These are phyloP conservation scores for Diaporthe aspalathi DNA, from an alignment of 2,329 filamentous ascomycete species.

Conservation along the genomic window DNA sequence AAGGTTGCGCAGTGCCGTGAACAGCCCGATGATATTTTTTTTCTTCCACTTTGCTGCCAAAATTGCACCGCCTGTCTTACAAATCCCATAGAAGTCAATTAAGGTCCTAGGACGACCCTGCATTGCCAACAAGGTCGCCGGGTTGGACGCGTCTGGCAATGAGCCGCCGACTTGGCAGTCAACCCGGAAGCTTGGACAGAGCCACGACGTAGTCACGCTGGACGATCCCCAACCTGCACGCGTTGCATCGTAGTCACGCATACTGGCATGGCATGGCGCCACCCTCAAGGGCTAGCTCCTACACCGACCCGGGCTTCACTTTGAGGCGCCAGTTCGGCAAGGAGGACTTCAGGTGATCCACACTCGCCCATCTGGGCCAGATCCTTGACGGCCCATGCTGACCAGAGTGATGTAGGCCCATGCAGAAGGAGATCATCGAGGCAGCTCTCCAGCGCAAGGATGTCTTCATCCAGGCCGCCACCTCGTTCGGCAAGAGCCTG, in stretches of 20 bases:
- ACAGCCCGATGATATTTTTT: background rate
- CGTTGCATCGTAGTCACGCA: background rate
- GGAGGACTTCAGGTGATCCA: conserved; percentile 72
- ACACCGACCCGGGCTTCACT: conserved; percentile 78
- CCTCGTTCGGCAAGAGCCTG: conserved; percentile 90
- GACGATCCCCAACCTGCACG: background rate
- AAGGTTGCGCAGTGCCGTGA: background rate
- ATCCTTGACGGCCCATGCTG: background rate
- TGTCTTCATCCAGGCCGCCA: conserved; percentile 93
- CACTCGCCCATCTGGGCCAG: background rate
- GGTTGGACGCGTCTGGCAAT: conserved; percentile 8
- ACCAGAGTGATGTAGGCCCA: conserved; percentile 65
- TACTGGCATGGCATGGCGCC: conserved; percentile 51
- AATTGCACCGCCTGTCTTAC: background rate
- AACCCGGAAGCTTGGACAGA: conserved; percentile 27
- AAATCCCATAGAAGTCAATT: background rate
- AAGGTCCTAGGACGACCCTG: background rate
- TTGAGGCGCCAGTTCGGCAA: conserved; percentile 80
- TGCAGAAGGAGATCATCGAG: conserved; percentile 88
- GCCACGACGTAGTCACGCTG: conserved; percentile 12
- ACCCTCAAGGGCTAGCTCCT: conserved; percentile 60
- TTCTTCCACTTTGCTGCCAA: background rate
- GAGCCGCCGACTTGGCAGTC: conserved; percentile 31
- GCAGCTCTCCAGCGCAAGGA: conserved; percentile 85
- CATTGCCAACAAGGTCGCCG: background rate